Conservation (phyloP, 441 rosid genomes). For the Monsonia emarginata region DNA sequence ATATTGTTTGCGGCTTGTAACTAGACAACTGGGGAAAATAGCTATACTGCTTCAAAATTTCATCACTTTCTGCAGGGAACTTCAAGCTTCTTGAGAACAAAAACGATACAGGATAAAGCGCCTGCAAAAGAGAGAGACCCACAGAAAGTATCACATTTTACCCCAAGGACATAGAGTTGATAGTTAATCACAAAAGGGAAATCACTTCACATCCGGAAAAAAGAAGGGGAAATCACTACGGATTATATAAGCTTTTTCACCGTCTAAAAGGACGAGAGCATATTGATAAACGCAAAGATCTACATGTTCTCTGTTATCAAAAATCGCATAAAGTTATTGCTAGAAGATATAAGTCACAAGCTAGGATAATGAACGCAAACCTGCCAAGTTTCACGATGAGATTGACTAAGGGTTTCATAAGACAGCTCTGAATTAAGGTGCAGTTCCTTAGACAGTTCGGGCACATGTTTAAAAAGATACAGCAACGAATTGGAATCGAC, state of each 20-base stretch:
- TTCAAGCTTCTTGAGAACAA: conserved; percentile 59
- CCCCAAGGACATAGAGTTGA: neutral
- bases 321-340: neutral
- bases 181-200: neutral
- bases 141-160: neutral
- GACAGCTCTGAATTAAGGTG: conserved; percentile 41
- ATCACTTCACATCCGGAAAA: neutral
- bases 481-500: conserved; percentile 71
- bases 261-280: neutral
- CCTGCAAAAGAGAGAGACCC: conserved; percentile 31
- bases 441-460: conserved; percentile 58
- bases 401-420: conserved; percentile 31
- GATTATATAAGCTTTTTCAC: neutral
- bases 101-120: conserved; percentile 58
- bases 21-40: conserved; percentile 49
- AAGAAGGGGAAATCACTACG: neutral
- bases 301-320: neutral
- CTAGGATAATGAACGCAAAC: conserved; percentile 31
- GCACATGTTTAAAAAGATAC: conserved; percentile 62
- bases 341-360: neutral
- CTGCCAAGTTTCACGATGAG: conserved; percentile 52
- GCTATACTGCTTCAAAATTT: conserved; percentile 34
- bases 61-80: conserved; percentile 59
- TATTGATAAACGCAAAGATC: neutral
- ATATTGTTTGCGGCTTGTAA: conserved; percentile 32